These are phyloP conservation scores for Gossypium raimondii DNA, from an alignment of 345 rosid species.

Conservation along the genomic window DNA sequence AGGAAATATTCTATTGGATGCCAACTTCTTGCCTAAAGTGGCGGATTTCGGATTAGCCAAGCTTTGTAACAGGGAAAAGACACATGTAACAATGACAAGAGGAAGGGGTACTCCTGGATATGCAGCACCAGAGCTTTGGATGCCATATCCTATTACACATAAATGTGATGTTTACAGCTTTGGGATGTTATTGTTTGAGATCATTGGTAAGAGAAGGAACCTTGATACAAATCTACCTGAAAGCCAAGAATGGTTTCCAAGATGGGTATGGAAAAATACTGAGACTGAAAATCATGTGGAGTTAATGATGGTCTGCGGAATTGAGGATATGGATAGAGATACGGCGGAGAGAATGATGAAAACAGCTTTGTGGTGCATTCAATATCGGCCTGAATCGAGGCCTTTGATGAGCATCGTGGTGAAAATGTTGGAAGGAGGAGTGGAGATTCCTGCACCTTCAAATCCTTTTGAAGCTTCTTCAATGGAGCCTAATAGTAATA, in stretches of 20 bases:
- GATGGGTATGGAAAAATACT: slow-evolving; percentile 17
- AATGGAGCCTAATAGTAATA: neutral
- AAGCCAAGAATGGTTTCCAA: slow-evolving; percentile 26
- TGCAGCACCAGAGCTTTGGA: slow-evolving; percentile 24
- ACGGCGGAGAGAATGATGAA: slow-evolving; percentile 27
- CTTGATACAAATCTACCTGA: neutral
- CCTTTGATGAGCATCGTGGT: slow-evolving; percentile 35
- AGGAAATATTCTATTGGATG: slow-evolving; percentile 51
- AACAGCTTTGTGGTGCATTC: slow-evolving; percentile 33
- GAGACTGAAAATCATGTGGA: slow-evolving; percentile 8
- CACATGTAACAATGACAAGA: slow-evolving; percentile 15
- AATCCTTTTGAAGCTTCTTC: slow-evolving; percentile 11
- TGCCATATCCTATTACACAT: slow-evolving; percentile 21
- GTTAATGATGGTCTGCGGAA: slow-evolving; percentile 15
- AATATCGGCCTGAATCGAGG: slow-evolving; percentile 27
- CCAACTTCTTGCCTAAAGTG: slow-evolving; percentile 45
- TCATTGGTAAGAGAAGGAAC: slow-evolving; percentile 17
- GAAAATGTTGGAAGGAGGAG: slow-evolving; percentile 35
- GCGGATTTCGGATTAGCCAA: slow-evolving; percentile 57
- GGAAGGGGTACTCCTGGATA: slow-evolving; percentile 24
- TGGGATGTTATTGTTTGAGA: slow-evolving; percentile 26
- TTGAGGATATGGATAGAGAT: slow-evolving; percentile 23
- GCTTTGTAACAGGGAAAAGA: slow-evolving; percentile 33
- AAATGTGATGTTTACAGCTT: slow-evolving; percentile 29
- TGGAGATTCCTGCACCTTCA: slow-evolving; percentile 19